Evolutionary conservation across 495 filamentous ascomycete genomes (phyloP), one percentile per base, ranked within the genome.

Genomic region (Jackrogersella minutella): DNA sequence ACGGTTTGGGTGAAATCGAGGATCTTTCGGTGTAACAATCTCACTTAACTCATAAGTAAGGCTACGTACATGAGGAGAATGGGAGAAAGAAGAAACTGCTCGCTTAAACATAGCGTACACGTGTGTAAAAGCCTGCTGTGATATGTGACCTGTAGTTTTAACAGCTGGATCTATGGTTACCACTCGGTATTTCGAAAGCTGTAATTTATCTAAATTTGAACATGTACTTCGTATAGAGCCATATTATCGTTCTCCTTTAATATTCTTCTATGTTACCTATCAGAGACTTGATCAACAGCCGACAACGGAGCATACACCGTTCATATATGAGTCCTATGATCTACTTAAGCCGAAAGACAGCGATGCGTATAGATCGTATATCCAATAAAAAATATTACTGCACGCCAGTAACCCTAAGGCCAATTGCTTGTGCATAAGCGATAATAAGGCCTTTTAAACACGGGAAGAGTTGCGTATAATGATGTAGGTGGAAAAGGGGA

Each of bases 1-100:
- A 65, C 66, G 66, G 66, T 50, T 33, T 69, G 66, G 66, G 66
- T 69, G 51, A 60, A 68, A 63, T 68, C 39, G 56, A 69, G 60
- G 66, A 65, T 64, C 52, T 58, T 11, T 65, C 46, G 40, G 61
- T 69, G 66, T 61, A 61, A 69, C 66, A 62, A 65, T 64, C 50
- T 62, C 43, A 55, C 41, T 59, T 40, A 47, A 65, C 44, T 56
- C 55, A 60, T 64, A 57, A 59, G 49, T 53, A 60, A 60, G 55
- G 66, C 55, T 69, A 22, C 39, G 10, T 39, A 49, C 40, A 34
- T 30, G 10, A 17, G n/a, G 33, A 30, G 39, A 44, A 37, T 16
- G n/a, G 28, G 21, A 5, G 37, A 44, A 43, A 50, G 9, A 44
- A 43, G 41, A 3, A 13, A 46, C 11, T 30, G 14, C 41, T 69